Evolutionary conservation across 129 eudicot species (phyloP).

Genomic region (Tagetes erecta): DNA sequence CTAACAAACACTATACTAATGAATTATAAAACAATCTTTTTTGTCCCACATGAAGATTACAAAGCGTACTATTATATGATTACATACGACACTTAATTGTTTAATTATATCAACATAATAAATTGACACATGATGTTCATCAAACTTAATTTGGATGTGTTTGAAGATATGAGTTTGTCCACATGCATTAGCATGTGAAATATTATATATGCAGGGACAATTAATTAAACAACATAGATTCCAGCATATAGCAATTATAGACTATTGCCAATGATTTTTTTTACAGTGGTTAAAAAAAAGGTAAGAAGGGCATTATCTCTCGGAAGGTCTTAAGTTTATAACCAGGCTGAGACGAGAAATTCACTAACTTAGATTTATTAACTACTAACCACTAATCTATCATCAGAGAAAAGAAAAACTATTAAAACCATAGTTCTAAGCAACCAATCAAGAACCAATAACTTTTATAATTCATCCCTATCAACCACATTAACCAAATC

Average conservation of each 20-base stretch:
- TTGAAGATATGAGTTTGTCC: neutral
- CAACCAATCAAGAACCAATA: neutral
- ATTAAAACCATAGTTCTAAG: neutral
- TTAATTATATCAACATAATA: too few species aligned
- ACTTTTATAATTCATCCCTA: neutral
- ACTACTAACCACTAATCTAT: too few species aligned
- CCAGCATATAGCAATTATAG: neutral
- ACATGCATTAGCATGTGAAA: neutral
- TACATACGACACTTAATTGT: neutral
- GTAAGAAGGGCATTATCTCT: too few species aligned
- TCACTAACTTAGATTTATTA: too few species aligned
- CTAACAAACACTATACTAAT: neutral
- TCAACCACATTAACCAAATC: neutral
- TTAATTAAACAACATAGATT: neutral
- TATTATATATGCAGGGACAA: neutral
- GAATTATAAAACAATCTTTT: neutral
- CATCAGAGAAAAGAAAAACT: too few species aligned
- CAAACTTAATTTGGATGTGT: neutral
- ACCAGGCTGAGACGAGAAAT: too few species aligned
- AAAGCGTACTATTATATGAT: neutral
- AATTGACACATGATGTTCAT: neutral
- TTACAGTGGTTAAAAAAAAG: too few species aligned
- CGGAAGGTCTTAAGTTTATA: too few species aligned
- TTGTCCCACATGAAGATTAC: neutral
- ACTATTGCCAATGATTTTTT: neutral